Conservation (phyloP, 148 eudicot genomes). For the Vaccinium corymbosum region DNA sequence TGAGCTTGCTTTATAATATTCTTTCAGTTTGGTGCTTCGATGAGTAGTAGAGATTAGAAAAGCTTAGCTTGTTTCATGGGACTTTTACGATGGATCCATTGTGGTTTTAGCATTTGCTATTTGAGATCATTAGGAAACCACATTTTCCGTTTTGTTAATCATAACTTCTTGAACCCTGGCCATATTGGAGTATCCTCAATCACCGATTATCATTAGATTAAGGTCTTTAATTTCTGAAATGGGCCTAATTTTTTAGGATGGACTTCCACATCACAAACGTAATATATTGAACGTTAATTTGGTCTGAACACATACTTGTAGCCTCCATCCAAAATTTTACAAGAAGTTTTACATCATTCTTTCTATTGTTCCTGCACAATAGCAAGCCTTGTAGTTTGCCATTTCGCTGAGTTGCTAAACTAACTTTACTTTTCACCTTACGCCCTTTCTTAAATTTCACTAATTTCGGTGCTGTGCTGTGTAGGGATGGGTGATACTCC, state of each 20-base stretch:
- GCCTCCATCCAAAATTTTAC: neutral
- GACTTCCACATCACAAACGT: neutral
- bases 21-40: neutral
- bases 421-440: neutral
- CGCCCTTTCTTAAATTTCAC: neutral
- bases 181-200: neutral
- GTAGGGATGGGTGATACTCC: slow-evolving; percentile 95
- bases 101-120: slow-evolving; percentile 1
- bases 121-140: neutral
- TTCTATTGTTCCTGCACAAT: neutral
- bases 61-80: neutral
- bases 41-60: neutral
- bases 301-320: neutral
- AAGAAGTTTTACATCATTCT: neutral
- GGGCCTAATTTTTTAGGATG: neutral
- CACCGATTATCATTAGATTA: neutral
- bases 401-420: neutral
- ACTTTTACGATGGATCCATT: neutral
- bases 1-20: neutral
- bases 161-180: neutral
- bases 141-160: neutral
- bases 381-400: neutral
- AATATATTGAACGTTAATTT: neutral
- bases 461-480: slow-evolving; percentile 21
- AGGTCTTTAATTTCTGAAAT: neutral